Evolutionary conservation across 495 filamentous ascomycete genomes (phyloP).

Genomic region (Neurospora pannonica): DNA sequence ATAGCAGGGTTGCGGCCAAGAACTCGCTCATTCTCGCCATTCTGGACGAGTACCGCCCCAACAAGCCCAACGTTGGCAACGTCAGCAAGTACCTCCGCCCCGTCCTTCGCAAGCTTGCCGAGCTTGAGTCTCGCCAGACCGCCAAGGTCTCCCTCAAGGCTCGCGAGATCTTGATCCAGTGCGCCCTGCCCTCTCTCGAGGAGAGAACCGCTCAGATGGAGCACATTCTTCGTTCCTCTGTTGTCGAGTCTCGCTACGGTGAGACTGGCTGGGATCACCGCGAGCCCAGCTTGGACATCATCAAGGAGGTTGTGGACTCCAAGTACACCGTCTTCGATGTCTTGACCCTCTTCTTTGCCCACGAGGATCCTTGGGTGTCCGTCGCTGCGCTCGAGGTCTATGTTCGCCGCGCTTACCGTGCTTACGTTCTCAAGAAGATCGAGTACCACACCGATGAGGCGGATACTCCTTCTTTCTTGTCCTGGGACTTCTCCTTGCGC

Average conservation of each 20-base stretch:
- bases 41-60: constrained; percentile 86
- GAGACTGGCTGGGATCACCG: constrained; percentile 97
- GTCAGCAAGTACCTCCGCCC: constrained; percentile 81
- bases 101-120: constrained; percentile 74
- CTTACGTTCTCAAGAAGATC: constrained; percentile 79
- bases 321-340: constrained; percentile 98
- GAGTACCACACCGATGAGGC: constrained; percentile 69
- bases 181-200: constrained; percentile 88
- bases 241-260: constrained; percentile 93
- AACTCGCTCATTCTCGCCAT: constrained; percentile 91
- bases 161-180: constrained; percentile 93
- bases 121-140: constrained; percentile 77
- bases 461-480: constrained; percentile 72
- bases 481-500: constrained; percentile 91
- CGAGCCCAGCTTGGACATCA: constrained; percentile 72
- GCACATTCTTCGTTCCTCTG: constrained; percentile 92
- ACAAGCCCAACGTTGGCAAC: constrained; percentile 81
- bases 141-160: constrained; percentile 97
- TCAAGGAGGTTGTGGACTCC: constrained; percentile 97
- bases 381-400: constrained; percentile 93
- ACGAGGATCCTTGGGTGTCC: constrained; percentile 90
- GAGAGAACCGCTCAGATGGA: constrained; percentile 96
- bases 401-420: constrained; percentile 91
- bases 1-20: constrained; percentile 85
- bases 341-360: constrained; percentile 83